Base-by-base conservation (phyloP, 371 early-diverging fungal species). In the Zychaea mexicana region DNA sequence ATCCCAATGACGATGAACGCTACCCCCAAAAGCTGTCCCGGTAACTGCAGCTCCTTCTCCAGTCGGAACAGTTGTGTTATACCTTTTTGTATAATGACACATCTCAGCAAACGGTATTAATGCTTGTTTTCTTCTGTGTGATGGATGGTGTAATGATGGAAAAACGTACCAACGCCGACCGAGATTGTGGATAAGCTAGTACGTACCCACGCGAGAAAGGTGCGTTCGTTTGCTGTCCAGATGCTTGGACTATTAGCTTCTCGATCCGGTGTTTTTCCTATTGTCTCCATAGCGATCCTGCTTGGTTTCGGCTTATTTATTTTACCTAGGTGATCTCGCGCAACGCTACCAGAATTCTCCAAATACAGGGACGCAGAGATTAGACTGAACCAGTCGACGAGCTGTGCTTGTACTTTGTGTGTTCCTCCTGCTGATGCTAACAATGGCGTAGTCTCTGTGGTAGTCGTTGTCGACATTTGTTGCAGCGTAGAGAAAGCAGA, bases 221-320 rank as follows among this genome's bases (percentile, higher is more conserved):
- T 53, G 30, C 53, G 53, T 19, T 53, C 53, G 26, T 53, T 53
- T 15, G 53, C 53, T 53, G 42, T n/a, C n/a, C n/a, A n/a, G n/a
- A n/a, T n/a, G n/a, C n/a, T n/a, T n/a, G n/a, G n/a, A n/a, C n/a
- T n/a, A n/a, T n/a, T n/a, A n/a, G n/a, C n/a, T n/a, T n/a, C n/a
- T n/a, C n/a, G n/a, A n/a, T n/a, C n/a, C n/a, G n/a, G n/a, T n/a
- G n/a, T n/a, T n/a, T n/a, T n/a, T n/a, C n/a, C n/a, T n/a, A n/a
- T n/a, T n/a, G n/a, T n/a, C n/a, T n/a, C n/a, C n/a, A n/a, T n/a
- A n/a, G n/a, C n/a, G n/a, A n/a, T n/a, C n/a, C n/a, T 24, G 8
- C 26, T 10, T 52, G 26, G 5, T 8, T 24, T 2, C 27, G 5
- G 10, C 19, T 27, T 15, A 9, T 26, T 52, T 22, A 9, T 13